Base-by-base conservation (phyloP, 2,329 filamentous ascomycete genomes). In the Aureobasidium namibiae region DNA sequence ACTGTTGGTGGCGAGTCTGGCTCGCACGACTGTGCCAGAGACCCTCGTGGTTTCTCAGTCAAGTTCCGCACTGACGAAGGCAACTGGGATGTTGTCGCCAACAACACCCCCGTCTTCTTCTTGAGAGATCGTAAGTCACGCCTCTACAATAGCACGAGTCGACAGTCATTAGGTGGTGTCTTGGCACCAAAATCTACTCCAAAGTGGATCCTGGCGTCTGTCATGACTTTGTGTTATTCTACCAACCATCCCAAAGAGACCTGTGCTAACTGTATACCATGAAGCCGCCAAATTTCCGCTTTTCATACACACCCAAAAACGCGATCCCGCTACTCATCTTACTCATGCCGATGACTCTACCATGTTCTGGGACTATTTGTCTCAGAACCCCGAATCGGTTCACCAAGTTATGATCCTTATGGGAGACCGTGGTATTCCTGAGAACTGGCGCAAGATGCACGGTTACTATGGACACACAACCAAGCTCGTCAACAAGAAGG, bases 31-130 rank as follows among this genome's bases (percentile, higher is more conserved):
- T 84, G 82, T 63, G 86, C 85, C 33, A 82, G 88, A 61, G 87
- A 91, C 64, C 86, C 86, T 10, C 78, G 86, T 66, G 88, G 88
- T 0, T 90, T 90, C 66, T 80, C 85, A 1, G 77, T 88, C 63
- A 90, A 90, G 73, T 87, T 90, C 73, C 80, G 85, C 38, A 89
- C 87, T 0, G 82, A 86, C 18, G 83, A 89, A 65, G 86, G 86
- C n/a, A 89, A 89, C 65, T 87, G 82, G 80, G 86, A 89, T 67
- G 78, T 85, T 70, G 86, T 89, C 8, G 83, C 82, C 62, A 89
- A 88, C 75, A 89, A 89, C 69, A 88, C 85, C 0, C 87, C 87
- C 0, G 82, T 89, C 2, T 90, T 90, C 77, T 90, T 90, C 73
- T 68, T 89, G n/a, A 78, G 87, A 56, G 87, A 90, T 63, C 84